A percentile compares a stretch with the other conserved stretches of the same genome.
phyloP scores from a whole-genome alignment of 148 eudicot genomes.

The Amaranthus hypochondriacus region DNA sequence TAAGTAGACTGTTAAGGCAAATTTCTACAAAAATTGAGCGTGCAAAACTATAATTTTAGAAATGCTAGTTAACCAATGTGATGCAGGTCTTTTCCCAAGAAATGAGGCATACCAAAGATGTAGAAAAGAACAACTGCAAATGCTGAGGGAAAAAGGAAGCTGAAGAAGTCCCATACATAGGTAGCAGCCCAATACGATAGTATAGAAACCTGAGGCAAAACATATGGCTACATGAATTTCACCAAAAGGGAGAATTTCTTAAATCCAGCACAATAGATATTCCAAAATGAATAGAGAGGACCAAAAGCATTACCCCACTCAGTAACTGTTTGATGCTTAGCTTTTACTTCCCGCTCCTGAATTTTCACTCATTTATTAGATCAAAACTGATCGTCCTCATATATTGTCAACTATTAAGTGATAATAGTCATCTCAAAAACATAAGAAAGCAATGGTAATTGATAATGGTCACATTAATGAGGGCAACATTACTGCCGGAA shows the following conservation, averaged over 20 bases:
- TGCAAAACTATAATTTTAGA: not conserved
- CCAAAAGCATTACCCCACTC: conserved; percentile 68
- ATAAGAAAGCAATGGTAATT: conserved; percentile 1
- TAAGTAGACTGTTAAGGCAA: not conserved
- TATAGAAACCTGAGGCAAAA: conserved; percentile 64
- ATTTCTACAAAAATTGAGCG: not conserved
- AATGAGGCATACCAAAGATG: conserved; percentile 62
- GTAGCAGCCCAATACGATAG: conserved; percentile 88
- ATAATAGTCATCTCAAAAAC: not conserved
- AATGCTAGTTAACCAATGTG: not conserved
- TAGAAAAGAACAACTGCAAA: conserved; percentile 75
- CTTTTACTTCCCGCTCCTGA: conserved; percentile 96
- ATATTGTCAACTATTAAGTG: not conserved
- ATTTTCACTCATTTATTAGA: not conserved
- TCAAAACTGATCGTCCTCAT: not conserved
- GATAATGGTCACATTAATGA: not conserved
- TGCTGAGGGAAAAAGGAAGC: conserved; percentile 86
- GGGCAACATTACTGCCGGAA: not conserved
- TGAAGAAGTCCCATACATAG: conserved; percentile 88
- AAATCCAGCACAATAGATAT: not conserved
- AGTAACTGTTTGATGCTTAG: conserved; percentile 93
- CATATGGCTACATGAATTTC: conserved; percentile 9
- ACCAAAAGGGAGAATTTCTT: conserved; percentile 1
- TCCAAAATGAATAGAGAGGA: not conserved
- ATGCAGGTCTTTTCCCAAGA: not conserved